phyloP scores from a whole-genome alignment of 2,329 filamentous ascomycete genomes.

The Aspergillus candidus region DNA sequence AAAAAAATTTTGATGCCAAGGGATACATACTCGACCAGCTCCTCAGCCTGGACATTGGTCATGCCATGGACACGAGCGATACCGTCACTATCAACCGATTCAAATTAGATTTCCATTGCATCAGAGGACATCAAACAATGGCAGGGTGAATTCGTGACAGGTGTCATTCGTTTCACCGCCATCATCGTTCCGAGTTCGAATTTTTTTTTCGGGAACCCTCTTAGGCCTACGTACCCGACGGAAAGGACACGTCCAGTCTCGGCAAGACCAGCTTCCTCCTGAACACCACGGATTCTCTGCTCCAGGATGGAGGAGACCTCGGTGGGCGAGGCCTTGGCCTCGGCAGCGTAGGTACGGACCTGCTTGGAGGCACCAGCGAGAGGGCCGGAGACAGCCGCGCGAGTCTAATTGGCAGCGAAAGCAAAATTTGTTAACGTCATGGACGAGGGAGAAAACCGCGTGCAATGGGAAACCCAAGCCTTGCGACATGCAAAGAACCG shows the following conservation, averaged over 20 bases:
- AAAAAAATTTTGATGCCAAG: conserved; percentile 13
- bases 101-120: conserved; percentile 13
- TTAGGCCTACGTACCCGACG: conserved; percentile 72
- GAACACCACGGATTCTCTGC: conserved; percentile 96
- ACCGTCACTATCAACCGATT: conserved; percentile 72
- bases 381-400: conserved; percentile 75
- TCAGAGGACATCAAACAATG: neutral
- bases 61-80: conserved; percentile 99
- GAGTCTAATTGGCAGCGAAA: conserved; percentile 54
- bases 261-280: conserved; percentile 91
- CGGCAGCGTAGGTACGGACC: conserved; percentile 81
- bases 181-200: conserved; percentile 20
- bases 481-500: conserved; percentile 16
- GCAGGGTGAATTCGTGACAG: conserved; percentile 15
- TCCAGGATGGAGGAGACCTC: conserved; percentile 99
- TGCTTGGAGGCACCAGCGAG: conserved; percentile 65
- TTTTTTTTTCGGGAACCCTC: conserved; percentile 26
- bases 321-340: conserved; percentile 91
- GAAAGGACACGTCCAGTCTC: conserved; percentile 99
- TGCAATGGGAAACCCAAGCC: conserved; percentile 17
- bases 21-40: conserved; percentile 91
- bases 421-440: conserved; percentile 45
- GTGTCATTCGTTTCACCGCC: conserved; percentile 25
- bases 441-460: conserved; percentile 35
- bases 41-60: conserved; percentile 99